A percentile compares a stretch with the other conserved stretches of the same genome.
These are phyloP conservation scores for Paradendryphiella salina DNA, from an alignment of 2,329 filamentous ascomycete species.

Conservation along the genomic window DNA sequence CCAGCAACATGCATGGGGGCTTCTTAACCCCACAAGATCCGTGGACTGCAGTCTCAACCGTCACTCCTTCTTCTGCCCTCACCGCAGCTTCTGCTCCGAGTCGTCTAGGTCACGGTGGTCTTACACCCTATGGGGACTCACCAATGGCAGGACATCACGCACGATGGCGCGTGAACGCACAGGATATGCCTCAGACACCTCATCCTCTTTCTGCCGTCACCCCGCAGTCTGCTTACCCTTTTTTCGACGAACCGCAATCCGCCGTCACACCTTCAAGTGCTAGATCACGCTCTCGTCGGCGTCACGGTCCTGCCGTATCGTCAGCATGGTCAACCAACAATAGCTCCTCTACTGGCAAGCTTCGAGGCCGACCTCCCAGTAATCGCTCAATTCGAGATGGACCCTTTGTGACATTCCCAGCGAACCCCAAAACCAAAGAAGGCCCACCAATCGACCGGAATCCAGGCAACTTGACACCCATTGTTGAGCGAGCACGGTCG, in stretches of 20 bases:
- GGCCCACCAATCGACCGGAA: constrained; percentile 53
- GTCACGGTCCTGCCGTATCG: constrained; percentile 84
- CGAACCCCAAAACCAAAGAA: constrained; percentile 58
- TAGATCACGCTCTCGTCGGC: constrained; percentile 58
- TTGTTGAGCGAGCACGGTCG: constrained; percentile 50
- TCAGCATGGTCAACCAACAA: constrained; percentile 81
- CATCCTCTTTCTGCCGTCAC: constrained; percentile 81
- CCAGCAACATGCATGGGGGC: constrained; percentile 56
- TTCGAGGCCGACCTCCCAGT: constrained; percentile 77
- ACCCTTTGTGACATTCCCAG: constrained; percentile 70
- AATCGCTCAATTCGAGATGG: constrained; percentile 68
- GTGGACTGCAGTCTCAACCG: constrained; percentile 50
- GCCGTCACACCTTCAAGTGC: constrained; percentile 67
- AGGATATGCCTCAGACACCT: constrained; percentile 66
- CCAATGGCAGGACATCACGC: constrained; percentile 49
- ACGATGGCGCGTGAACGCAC: constrained; percentile 58
- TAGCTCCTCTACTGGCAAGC: constrained; percentile 66
- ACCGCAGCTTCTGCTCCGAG: constrained; percentile 43
- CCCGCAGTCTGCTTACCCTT: constrained; percentile 58
- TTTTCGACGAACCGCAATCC: constrained; percentile 67
- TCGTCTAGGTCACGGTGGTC: constrained; percentile 39
- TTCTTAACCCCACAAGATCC: constrained; percentile 49
- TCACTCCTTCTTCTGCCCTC: constrained; percentile 46
- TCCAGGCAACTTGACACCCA: constrained; percentile 49
- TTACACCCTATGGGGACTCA: constrained; percentile 50